Evolutionary conservation across 495 filamentous ascomycete genomes (phyloP).

Genomic region (Aspergillus steynii): DNA sequence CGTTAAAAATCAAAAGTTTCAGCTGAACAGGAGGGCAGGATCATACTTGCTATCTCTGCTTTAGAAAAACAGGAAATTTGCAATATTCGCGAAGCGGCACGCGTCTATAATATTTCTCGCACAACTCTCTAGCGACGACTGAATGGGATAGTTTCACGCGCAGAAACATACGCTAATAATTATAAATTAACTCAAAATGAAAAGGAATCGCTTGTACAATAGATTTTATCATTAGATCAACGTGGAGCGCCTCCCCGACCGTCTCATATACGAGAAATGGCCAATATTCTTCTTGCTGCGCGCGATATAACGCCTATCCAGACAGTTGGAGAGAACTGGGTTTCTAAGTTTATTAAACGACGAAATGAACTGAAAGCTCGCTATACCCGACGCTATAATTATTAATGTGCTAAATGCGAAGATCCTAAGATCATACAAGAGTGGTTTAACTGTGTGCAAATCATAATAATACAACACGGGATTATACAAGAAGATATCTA

Average conservation of each 20-base stretch:
- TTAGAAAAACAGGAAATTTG: background rate
- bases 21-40: background rate
- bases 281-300: no score
- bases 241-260: background rate
- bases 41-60: background rate
- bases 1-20: background rate
- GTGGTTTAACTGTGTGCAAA: conserved; percentile 3
- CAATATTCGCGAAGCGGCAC: background rate
- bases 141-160: background rate
- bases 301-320: background rate
- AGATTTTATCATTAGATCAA: background rate
- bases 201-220: conserved; percentile 1
- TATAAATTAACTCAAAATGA: conserved; percentile 3
- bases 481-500: no score
- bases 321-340: background rate
- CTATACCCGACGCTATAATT: conserved; percentile 37
- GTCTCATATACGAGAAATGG: no score
- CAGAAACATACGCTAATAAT: background rate
- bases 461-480: no score
- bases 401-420: background rate
- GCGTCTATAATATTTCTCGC: background rate
- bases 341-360: conserved; percentile 9
- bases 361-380: conserved; percentile 26
- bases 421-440: background rate
- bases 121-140: background rate